These are phyloP conservation scores for Novymonas esmeraldas DNA, from an alignment of 208 protist species.

Conservation along the genomic window DNA sequence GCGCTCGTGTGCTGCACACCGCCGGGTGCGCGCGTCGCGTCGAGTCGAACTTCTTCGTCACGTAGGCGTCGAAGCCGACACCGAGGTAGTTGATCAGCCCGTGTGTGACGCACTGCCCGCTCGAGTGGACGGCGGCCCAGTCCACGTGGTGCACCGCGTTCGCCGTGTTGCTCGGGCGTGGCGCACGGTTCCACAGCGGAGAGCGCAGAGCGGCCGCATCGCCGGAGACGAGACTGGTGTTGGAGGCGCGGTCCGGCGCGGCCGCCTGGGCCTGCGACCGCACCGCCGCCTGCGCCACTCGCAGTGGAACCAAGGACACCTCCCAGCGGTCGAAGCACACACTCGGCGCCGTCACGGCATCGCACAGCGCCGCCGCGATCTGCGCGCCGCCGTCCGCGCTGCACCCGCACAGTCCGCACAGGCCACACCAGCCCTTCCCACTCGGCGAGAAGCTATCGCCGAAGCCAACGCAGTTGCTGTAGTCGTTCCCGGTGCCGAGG, in stretches of 20 bases:
- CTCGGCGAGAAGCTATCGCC: slow-evolving; percentile 50
- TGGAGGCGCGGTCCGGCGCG: background rate
- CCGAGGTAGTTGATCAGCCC: slow-evolving; percentile 85
- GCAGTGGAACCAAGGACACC: slow-evolving; percentile 58
- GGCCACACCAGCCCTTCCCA: slow-evolving; percentile 9
- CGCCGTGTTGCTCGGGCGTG: slow-evolving; percentile 14
- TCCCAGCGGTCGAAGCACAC: slow-evolving; percentile 84
- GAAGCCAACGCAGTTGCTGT: slow-evolving; percentile 80
- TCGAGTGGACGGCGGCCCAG: slow-evolving; percentile 39
- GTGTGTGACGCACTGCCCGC: slow-evolving; percentile 30
- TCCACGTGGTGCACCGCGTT: slow-evolving; percentile 50
- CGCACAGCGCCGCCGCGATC: slow-evolving; percentile 43
- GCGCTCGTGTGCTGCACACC: slow-evolving; percentile 64
- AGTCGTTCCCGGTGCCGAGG: slow-evolving; percentile 89
- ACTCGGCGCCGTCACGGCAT: slow-evolving; percentile 45
- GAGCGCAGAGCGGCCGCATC: background rate
- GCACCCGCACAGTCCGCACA: slow-evolving; percentile 22
- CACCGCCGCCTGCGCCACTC: slow-evolving; percentile 37
- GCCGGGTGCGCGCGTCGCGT: slow-evolving; percentile 49
- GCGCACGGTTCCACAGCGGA: slow-evolving; percentile 3
- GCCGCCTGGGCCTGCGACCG: background rate
- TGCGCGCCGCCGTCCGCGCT: slow-evolving; percentile 24
- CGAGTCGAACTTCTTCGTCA: slow-evolving; percentile 58
- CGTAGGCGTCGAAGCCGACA: slow-evolving; percentile 83
- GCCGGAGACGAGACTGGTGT: background rate